Evolutionary conservation across 2,329 filamentous ascomycete genomes (phyloP), one percentile per base, ranked within the genome.

Genomic region (Sporothrix brasiliensis): DNA sequence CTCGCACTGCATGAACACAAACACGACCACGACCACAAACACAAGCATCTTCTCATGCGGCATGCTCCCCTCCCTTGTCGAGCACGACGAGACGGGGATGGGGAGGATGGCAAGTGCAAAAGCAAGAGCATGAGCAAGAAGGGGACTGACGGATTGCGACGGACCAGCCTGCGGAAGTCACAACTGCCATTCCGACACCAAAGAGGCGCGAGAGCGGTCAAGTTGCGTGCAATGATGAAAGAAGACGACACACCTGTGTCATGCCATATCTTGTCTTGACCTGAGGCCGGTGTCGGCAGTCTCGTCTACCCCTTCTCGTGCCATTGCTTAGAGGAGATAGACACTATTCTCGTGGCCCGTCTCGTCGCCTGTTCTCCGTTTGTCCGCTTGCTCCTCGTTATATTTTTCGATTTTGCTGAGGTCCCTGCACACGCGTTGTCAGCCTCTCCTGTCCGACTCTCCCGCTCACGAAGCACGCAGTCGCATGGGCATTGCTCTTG

Each of bases 1-100:
- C 71, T 72, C 69, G 71, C 61, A 72, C 71, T 69, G 69, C 71
- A 72, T 71, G 47, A 53, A 54, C 44, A 69, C 70, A 71, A 61
- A 21, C 54, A 69, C 67, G 19, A 52, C n/a, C 54, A 58, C 66
- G 52, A 39, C 34, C 61, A 66, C 58, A 68, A 54, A 60, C 63
- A 67, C 69, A 63, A 63, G 63, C 69, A 70, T 70, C 61, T 67
- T 67, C 39, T 68, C 14, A 47, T 58, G 16, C 41, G 53, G 67
- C 24, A 54, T 56, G 39, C 21, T 21, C 52, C 30, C 66, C 66
- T 30, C 66, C 34, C n/a, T 67, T 30, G n/a, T 53, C 53, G 30
- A 67, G 52, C 61, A 39, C 61, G 63, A 66, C 47, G 47, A 66
- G n/a, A 66, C 58, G 39, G 41, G 58, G 39, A 44, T 10, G 44